These are phyloP conservation scores for Cladorrhinum sp. DNA, from an alignment of 2,329 filamentous ascomycete genomes.

Conservation along the genomic window DNA sequence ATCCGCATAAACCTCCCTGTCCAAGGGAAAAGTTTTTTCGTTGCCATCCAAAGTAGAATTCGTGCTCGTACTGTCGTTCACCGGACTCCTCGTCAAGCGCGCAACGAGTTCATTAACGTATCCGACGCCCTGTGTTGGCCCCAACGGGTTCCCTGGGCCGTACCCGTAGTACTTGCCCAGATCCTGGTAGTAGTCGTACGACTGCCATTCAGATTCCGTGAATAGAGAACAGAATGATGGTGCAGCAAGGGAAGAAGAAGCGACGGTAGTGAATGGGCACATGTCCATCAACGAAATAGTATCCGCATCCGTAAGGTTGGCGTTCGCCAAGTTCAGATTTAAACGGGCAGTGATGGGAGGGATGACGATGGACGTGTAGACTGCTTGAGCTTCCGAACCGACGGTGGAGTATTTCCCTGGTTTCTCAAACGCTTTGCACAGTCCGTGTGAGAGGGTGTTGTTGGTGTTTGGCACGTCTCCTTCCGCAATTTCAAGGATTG, in stretches of 20 bases:
- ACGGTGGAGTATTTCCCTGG: constrained; percentile 46
- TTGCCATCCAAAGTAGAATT: constrained; percentile 73
- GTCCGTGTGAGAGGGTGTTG: constrained; percentile 76
- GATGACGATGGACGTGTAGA: constrained; percentile 63
- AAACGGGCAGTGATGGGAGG: constrained; percentile 66
- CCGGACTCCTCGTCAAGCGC: constrained; percentile 66
- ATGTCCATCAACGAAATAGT: constrained; percentile 79
- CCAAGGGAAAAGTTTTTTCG: constrained; percentile 69
- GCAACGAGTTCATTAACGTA: constrained; percentile 86
- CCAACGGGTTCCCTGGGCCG: constrained; percentile 72
- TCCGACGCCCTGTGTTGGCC: constrained; percentile 80
- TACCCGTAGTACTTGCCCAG: constrained; percentile 84
- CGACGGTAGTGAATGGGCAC: constrained; percentile 82
- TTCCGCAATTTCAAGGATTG: constrained; percentile 61
- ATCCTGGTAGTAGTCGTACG: constrained; percentile 78
- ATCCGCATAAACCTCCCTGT: constrained; percentile 71
- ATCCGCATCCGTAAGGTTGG: constrained; percentile 60
- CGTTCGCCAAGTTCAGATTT: constrained; percentile 65
- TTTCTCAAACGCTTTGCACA: constrained; percentile 68
- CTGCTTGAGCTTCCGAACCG: constrained; percentile 48
- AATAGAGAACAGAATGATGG: constrained; percentile 78
- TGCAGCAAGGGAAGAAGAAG: constrained; percentile 46
- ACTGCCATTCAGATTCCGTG: constrained; percentile 66
- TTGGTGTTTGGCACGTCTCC: constrained; percentile 50
- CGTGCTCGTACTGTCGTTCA: constrained; percentile 70